A percentile compares a stretch with the other conserved stretches of the same genome.
Evolutionary conservation across 73 alveolate genomes (phyloP).

Genomic region (Symbiodinium pilosum): DNA sequence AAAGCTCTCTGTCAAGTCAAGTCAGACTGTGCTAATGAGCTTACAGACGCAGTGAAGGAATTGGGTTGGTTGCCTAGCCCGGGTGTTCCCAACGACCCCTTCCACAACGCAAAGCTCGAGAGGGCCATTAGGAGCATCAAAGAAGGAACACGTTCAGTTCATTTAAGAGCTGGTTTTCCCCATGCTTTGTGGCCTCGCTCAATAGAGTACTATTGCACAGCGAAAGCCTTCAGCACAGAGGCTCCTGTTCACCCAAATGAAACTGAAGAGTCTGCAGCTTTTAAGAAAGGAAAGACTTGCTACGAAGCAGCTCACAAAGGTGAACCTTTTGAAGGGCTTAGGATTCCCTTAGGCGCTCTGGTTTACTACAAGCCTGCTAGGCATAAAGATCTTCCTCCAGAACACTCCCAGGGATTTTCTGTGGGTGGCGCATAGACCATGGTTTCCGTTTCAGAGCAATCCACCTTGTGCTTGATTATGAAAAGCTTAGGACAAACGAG

Average conservation of each 20-base stretch:
- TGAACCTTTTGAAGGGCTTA: constrained; percentile 19
- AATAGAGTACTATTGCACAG: constrained; percentile 34
- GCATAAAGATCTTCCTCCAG: constrained; percentile 6
- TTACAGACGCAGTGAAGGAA: neutral
- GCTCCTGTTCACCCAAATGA: constrained; percentile 16
- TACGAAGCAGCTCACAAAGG: constrained; percentile 26
- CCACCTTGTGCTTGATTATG: neutral
- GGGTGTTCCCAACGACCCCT: neutral
- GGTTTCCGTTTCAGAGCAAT: neutral
- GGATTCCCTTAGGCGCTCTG: constrained; percentile 29
- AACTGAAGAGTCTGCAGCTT: neutral
- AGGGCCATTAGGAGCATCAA: constrained; percentile 4
- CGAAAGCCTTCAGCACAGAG: neutral
- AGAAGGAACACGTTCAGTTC: constrained; percentile 14
- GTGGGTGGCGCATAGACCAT: constrained; percentile 17
- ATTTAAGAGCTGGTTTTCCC: constrained; percentile 21
- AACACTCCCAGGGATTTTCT: constrained; percentile 24
- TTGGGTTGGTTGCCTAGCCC: neutral
- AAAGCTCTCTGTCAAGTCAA: neutral
- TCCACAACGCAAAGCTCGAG: constrained; percentile 20
- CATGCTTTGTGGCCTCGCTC: constrained; percentile 34
- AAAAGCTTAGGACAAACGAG: neutral
- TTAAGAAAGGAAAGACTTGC: neutral
- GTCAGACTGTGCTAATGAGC: neutral
- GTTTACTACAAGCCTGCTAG: constrained; percentile 29